phyloP scores from a whole-genome alignment of 2,329 filamentous ascomycete genomes.

The Neonectria coccinea region DNA sequence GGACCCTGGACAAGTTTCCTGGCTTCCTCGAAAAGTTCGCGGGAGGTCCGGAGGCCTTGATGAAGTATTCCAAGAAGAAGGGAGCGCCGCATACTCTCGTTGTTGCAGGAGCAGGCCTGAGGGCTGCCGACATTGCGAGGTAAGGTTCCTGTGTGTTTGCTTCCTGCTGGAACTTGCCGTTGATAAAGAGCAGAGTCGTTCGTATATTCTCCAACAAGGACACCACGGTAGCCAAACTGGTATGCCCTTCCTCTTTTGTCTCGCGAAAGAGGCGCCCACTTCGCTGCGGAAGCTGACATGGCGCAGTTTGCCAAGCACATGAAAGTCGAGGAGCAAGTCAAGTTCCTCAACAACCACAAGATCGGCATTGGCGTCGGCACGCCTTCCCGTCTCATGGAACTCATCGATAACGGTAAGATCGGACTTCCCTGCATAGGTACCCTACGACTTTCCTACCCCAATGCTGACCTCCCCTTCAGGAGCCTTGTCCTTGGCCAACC shows the following conservation, averaged over 20 bases:
- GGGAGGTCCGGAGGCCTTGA: slow-evolving; percentile 68
- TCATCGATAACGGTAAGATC: slow-evolving; percentile 81
- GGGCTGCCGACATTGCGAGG: slow-evolving; percentile 87
- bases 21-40: slow-evolving; percentile 79
- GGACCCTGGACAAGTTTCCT: slow-evolving; percentile 79
- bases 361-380: slow-evolving; percentile 93
- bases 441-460: background rate
- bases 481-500: slow-evolving; percentile 74
- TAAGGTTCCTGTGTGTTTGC: slow-evolving; percentile 49
- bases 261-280: background rate
- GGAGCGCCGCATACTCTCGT: slow-evolving; percentile 88
- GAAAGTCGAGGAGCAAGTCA: slow-evolving; percentile 88
- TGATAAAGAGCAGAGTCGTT: slow-evolving; percentile 66
- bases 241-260: slow-evolving; percentile 45
- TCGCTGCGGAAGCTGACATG: slow-evolving; percentile 2
- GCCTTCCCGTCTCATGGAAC: slow-evolving; percentile 81
- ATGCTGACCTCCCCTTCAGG: slow-evolving; percentile 53
- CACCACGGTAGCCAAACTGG: slow-evolving; percentile 83
- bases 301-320: slow-evolving; percentile 92
- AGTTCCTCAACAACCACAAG: slow-evolving; percentile 75
- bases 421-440: no score
- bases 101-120: slow-evolving; percentile 84
- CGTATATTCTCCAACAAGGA: slow-evolving; percentile 85
- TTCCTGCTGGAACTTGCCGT: slow-evolving; percentile 29
- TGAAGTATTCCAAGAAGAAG: slow-evolving; percentile 73